These are phyloP conservation scores for Syncephalis fuscata DNA, from an alignment of 371 early-diverging fungal genomes.

Conservation along the genomic window DNA sequence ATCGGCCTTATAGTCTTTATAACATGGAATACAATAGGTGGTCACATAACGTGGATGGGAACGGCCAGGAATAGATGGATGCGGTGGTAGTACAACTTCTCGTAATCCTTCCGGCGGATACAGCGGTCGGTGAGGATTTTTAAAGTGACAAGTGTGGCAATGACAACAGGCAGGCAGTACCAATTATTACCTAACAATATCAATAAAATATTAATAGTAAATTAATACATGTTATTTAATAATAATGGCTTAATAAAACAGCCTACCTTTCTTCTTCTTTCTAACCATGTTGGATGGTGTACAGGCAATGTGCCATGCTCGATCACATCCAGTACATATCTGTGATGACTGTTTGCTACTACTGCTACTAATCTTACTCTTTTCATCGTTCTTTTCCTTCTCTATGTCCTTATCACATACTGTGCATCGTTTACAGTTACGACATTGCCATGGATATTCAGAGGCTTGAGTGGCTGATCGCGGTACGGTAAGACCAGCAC, in stretches of 20 bases:
- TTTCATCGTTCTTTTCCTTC: slow-evolving; percentile 17
- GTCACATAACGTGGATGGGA: slow-evolving; percentile 32
- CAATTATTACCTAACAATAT: slow-evolving; percentile 5
- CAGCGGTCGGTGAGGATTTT: slow-evolving; percentile 3
- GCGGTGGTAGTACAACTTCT: no score
- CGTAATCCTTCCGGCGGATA: no score
- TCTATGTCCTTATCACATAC: slow-evolving; percentile 45
- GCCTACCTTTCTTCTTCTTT: slow-evolving; percentile 31
- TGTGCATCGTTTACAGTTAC: slow-evolving; percentile 62
- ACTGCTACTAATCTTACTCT: no score
- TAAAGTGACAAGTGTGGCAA: slow-evolving; percentile 36
- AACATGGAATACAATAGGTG: slow-evolving; percentile 47
- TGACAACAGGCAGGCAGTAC: slow-evolving; percentile 44
- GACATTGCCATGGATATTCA: slow-evolving; percentile 66
- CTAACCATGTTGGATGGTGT: slow-evolving; percentile 20
- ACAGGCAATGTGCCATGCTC: slow-evolving; percentile 65
- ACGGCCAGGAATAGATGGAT: no score
- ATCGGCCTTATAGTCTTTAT: slow-evolving; percentile 33
- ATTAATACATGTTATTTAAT: no score
- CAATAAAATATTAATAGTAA: no score
- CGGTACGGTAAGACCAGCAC: slow-evolving; percentile 51
- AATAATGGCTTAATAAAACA: no score
- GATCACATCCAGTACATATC: slow-evolving; percentile 73
- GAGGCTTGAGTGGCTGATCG: slow-evolving; percentile 35
- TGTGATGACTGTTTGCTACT: slow-evolving; percentile 24